phyloP scores from a whole-genome alignment of 2,329 filamentous ascomycete species.

The Chaetothyriales sp. region DNA sequence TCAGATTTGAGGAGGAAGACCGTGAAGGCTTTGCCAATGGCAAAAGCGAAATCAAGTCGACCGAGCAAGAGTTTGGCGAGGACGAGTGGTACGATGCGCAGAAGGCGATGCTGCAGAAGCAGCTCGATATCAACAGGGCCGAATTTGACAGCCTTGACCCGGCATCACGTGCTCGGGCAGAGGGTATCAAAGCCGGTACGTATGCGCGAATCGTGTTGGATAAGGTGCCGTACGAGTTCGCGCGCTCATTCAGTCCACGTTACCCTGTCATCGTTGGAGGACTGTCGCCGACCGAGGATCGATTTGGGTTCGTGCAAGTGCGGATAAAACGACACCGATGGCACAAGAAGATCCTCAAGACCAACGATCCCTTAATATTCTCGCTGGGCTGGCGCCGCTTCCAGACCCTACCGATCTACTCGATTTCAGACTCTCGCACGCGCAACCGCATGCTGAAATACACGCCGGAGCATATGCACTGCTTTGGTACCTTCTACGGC shows the following conservation, averaged over 20 bases:
- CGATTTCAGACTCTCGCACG: constrained; percentile 82
- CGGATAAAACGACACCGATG: constrained; percentile 94
- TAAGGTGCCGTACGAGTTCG: constrained; percentile 80
- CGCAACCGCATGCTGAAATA: constrained; percentile 98
- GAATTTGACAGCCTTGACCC: constrained; percentile 85
- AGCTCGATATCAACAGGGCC: constrained; percentile 88
- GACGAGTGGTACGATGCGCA: constrained; percentile 98
- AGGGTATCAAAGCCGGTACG: constrained; percentile 81
- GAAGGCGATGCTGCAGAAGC: constrained; percentile 87
- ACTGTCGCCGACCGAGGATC: constrained; percentile 82
- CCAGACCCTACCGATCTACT: constrained; percentile 84
- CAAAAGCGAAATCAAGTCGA: constrained; percentile 64
- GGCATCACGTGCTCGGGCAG: constrained; percentile 63
- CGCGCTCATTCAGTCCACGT: constrained; percentile 62
- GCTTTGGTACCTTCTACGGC: constrained; percentile 88
- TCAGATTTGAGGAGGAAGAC: constrained; percentile 94
- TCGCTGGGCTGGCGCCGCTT: constrained; percentile 93
- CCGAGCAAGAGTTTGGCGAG: constrained; percentile 73
- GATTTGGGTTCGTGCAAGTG: constrained; percentile 89
- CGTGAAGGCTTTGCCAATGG: constrained; percentile 79
- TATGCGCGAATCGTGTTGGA: constrained; percentile 87
- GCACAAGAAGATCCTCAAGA: constrained; percentile 99
- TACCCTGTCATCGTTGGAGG: constrained; percentile 81
- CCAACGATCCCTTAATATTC: constrained; percentile 92
- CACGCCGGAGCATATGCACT: constrained; percentile 98